Evolutionary conservation across 2,329 filamentous ascomycete species (phyloP).

Genomic region (Trichoderma endophyticum): DNA sequence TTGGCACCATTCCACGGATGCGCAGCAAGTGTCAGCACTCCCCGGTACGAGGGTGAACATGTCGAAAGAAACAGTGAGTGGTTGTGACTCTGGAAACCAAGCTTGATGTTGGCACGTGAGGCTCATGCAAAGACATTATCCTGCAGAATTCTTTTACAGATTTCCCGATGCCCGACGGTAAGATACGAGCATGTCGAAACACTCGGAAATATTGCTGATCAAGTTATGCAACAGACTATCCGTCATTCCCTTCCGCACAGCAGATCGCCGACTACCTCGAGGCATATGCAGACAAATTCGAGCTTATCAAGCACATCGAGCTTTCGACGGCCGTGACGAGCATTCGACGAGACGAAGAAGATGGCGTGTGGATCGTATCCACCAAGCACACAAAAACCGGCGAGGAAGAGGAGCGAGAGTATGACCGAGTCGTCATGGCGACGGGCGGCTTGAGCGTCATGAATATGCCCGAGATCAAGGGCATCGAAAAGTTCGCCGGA

Average conservation of each 20-base stretch:
- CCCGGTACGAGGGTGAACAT: conserved; percentile 30
- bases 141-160: conserved; percentile 32
- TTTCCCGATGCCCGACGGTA: conserved; percentile 33
- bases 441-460: conserved; percentile 34
- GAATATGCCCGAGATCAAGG: conserved; percentile 36
- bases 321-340: conserved; percentile 28
- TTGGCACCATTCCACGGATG: conserved; percentile 38
- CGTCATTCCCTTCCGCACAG: conserved; percentile 27
- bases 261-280: conserved; percentile 34
- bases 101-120: background rate
- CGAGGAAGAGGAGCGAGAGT: conserved; percentile 22
- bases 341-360: conserved; percentile 27
- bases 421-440: conserved; percentile 38
- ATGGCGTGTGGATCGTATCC: conserved; percentile 30
- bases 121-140: background rate
- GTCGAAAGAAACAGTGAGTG: conserved; percentile 31
- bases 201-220: background rate
- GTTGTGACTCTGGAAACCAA: background rate
- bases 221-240: conserved; percentile 18
- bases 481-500: conserved; percentile 39
- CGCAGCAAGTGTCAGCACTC: conserved; percentile 36
- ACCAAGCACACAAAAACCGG: conserved; percentile 26
- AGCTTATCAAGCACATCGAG: conserved; percentile 27
- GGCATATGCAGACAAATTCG: conserved; percentile 33
- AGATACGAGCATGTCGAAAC: background rate